Evolutionary conservation across 345 rosid genomes (phyloP), one percentile per base, ranked within the genome.

Genomic region (Lumnitzera littorea): DNA sequence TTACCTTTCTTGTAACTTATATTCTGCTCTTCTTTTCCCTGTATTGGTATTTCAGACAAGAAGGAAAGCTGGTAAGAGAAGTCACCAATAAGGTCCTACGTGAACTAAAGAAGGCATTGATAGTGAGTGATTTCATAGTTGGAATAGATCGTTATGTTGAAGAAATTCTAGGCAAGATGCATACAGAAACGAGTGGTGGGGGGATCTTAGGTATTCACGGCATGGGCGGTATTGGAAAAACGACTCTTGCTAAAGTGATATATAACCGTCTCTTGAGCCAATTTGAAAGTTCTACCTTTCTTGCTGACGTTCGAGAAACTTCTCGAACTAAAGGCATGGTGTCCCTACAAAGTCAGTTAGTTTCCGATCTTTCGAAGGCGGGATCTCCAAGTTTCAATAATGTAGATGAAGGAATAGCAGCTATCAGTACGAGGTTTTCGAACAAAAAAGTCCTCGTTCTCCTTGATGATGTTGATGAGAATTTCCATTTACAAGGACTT

Each of bases 381-480:
- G 0, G 12, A 29, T 0, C 27, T 29, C 1, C 7, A 31, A 15
- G 15, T 0, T 3, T 62, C 0, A 0, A 11, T 6, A 57, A 10
- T 9, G 24, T 1, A 2, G 12, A 51, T 8, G 1, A 51, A 17
- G 57, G 57, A 46, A 52, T 43, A 13, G 0, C 17, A 17, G 17
- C 2, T 0, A 27, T 43, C 1, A 4, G 3, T 12, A 51, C 17
- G 20, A 16, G 3, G 3, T 15, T 46, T 20, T 10, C 15, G 1
- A 46, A 46, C 5, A 46, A 15, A 10, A 46, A 46, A 46, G 52
- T 54, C 3, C 16, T 62, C 16, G 14, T 62, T 0, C 51, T 46
- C 0, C 27, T 62, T 1, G 66, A 62, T 24, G 66, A 54, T 53
- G 66, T 53, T 6, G 46, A 53, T 12, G 2, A 53, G 2, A 53